Conservation (phyloP, 331 rosid genomes). For the Ulmus americana region DNA sequence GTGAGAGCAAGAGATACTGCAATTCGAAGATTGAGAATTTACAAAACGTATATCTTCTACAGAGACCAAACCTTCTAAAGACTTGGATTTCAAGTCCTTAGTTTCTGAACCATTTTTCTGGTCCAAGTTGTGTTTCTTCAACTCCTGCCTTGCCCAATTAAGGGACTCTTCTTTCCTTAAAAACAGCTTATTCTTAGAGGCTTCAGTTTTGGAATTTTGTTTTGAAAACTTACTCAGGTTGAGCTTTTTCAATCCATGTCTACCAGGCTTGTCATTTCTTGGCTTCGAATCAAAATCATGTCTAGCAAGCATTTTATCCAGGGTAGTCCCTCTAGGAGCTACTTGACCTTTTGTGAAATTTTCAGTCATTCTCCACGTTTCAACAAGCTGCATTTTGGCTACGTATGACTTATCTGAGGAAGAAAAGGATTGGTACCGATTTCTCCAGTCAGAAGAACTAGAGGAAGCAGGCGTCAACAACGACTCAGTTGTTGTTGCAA, state of each 20-base stretch:
- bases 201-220: conserved; percentile 28
- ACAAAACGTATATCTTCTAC: neutral
- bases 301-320: conserved; percentile 17
- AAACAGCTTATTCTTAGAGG: conserved; percentile 47
- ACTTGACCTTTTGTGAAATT: conserved; percentile 19
- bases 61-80: too few relatives aligned
- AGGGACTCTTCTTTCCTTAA: conserved; percentile 25
- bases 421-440: conserved; percentile 14
- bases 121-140: conserved; percentile 23
- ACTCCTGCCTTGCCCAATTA: conserved; percentile 24
- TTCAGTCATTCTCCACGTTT: conserved; percentile 22
- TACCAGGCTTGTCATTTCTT: conserved; percentile 24
- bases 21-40: conserved; percentile 31
- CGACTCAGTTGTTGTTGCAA: conserved; percentile 18
- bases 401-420: conserved; percentile 25
- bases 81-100: conserved; percentile 23
- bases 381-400: conserved; percentile 16
- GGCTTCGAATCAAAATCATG: conserved; percentile 21
- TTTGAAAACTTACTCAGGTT: conserved; percentile 24
- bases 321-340: conserved; percentile 23
- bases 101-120: conserved; percentile 28
- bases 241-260: conserved; percentile 22
- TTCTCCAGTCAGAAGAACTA: conserved; percentile 17
- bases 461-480: conserved; percentile 22
- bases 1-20: conserved; percentile 18